Conservation (phyloP, 257 asterid genomes). For the Anisodus acutangulus region DNA sequence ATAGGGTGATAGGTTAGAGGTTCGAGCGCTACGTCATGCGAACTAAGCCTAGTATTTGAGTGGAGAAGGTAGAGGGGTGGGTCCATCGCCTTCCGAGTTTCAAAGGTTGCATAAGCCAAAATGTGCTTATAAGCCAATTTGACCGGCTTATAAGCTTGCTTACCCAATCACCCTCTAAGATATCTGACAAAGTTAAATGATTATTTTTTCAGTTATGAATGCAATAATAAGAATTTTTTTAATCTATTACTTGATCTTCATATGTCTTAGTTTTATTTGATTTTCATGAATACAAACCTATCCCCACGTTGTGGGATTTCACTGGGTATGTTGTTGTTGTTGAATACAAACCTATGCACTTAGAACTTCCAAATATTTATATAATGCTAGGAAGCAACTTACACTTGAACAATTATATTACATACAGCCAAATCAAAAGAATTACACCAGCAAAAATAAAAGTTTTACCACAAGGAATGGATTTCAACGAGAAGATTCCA, state of each 20-base stretch:
- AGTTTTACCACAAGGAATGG: conserved; percentile 85
- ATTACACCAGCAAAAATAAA: conserved; percentile 26
- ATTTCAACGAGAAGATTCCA: conserved; percentile 80
- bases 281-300: background rate
- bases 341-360: background rate
- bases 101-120: background rate
- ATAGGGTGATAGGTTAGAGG: background rate
- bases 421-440: background rate
- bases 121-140: conserved; percentile 5
- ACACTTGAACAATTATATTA: background rate
- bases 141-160: conserved; percentile 4
- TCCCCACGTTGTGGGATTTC: background rate
- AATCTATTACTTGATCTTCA: background rate
- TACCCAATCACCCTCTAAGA: background rate
- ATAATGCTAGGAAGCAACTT: background rate
- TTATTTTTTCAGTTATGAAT: background rate
- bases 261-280: background rate
- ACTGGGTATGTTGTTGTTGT: too few relatives aligned
- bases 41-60: background rate
- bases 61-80: background rate
- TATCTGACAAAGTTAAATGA: background rate
- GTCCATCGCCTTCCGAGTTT: background rate
- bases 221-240: background rate
- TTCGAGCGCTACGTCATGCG: background rate
- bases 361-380: background rate